Base-by-base conservation (phyloP, 2,329 filamentous ascomycete genomes). In the Pyricularia sp. region DNA sequence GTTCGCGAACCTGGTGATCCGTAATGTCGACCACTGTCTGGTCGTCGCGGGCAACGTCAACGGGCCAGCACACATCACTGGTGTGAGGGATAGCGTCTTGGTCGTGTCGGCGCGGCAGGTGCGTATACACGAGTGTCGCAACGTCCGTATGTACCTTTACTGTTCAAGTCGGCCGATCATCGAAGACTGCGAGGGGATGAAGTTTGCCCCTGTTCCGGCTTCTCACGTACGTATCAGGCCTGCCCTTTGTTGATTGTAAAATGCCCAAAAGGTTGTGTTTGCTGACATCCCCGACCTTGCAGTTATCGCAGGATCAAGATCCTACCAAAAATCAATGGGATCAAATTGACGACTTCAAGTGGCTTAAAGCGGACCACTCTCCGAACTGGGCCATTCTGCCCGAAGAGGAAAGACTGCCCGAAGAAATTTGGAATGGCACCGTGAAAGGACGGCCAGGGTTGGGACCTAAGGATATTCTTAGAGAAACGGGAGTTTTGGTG, bases 281-380 rank as follows among this genome's bases (percentile, higher is more conserved):
- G 57, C 71, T 68, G 7, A 73, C 33, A 5, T 19, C 8, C 22
- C 8, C 33, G 3, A 22, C 9, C 8, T 9, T 68, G 67, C 64
- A 71, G 65, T 68, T 67, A 62, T 70, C 71, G 30, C 70, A 73
- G 55, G 69, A 73, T 9, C 72, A 72, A 10, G 70, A 74, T 9
- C 65, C 70, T 1, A 68, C 72, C 3, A 76, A 76, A 66, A 93
- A 96, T 73, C 84, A 89, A 70, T 99, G 91, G 91, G 84, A 93
- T 70, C 86, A 94, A 71, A 90, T 97, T 19, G 91, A 97, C 74
- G 94, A 99, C 74, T 99, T 99, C 81, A 96, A 96, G 77, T 97
- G 94, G 94, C 83, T 97, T 68, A 96, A 93, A 75, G 81, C 84
- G 19, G 91, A 90, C 66, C 85, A 85, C 33, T 97, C 91, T 72